These are phyloP conservation scores for Scleroderma citrinum DNA, from an alignment of 768 basidiomycete species.

Conservation along the genomic window DNA sequence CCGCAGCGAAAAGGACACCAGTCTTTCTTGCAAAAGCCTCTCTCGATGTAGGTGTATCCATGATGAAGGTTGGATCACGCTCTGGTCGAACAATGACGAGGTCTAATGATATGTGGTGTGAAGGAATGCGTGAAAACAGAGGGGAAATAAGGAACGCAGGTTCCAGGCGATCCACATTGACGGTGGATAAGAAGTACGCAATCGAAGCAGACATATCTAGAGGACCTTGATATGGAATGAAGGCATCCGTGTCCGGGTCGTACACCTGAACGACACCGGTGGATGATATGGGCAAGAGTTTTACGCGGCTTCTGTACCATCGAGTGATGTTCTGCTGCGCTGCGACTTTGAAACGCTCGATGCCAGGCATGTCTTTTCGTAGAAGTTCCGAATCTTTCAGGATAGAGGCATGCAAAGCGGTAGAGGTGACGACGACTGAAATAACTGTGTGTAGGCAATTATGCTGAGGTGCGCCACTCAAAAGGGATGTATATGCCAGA, in stretches of 20 bases:
- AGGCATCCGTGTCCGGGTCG: slow-evolving; percentile 43
- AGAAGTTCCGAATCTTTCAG: slow-evolving; percentile 76
- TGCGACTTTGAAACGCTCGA: slow-evolving; percentile 86
- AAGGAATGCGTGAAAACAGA: slow-evolving; percentile 41
- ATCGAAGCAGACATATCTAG: slow-evolving; percentile 70
- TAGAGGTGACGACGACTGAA: slow-evolving; percentile 84
- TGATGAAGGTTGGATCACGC: slow-evolving; percentile 43
- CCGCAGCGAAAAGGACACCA: slow-evolving; percentile 51
- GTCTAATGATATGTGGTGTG: slow-evolving; percentile 52
- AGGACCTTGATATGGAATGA: slow-evolving; percentile 40
- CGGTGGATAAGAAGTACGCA: slow-evolving; percentile 75
- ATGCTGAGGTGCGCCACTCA: slow-evolving; percentile 19
- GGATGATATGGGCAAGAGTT: slow-evolving; percentile 43
- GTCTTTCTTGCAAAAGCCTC: slow-evolving; percentile 47
- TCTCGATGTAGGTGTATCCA: slow-evolving; percentile 40
- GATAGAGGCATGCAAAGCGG: slow-evolving; percentile 79
- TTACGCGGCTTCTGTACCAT: slow-evolving; percentile 62
- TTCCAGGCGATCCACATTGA: slow-evolving; percentile 85
- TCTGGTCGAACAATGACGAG: slow-evolving; percentile 71
- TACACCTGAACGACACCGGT: slow-evolving; percentile 50
- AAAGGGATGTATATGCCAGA: slow-evolving; percentile 48
- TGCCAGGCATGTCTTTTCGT: slow-evolving; percentile 60
- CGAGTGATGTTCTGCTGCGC: slow-evolving; percentile 66
- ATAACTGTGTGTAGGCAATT: slow-evolving; percentile 27
- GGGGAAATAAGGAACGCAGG: slow-evolving; percentile 76